Percentiles rank a stretch among this genome's conserved stretches.
These are phyloP conservation scores for Globisporangium abappressorium DNA, from an alignment of 352 stramenopile species.

Conservation along the genomic window DNA sequence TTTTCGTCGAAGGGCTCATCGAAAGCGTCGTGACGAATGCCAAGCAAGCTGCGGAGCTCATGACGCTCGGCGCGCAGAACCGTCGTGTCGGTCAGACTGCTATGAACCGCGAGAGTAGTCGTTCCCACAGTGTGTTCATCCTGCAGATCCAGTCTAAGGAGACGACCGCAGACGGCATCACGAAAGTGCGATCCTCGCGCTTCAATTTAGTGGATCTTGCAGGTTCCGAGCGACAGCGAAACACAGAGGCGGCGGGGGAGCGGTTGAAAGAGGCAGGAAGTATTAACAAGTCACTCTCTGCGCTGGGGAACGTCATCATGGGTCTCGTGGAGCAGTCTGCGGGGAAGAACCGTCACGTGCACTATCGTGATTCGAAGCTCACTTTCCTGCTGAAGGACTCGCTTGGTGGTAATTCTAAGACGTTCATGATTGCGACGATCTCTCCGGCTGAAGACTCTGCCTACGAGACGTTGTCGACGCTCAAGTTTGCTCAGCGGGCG, in stretches of 20 bases:
- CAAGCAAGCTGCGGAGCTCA: conserved; percentile 66
- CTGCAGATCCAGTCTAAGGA: conserved; percentile 74
- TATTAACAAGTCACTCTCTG: conserved; percentile 97
- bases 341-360: conserved; percentile 77
- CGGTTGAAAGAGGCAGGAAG: conserved; percentile 95
- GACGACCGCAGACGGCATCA: conserved; percentile 48
- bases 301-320: conserved; percentile 95
- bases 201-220: conserved; percentile 99
- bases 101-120: conserved; percentile 85
- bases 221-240: conserved; percentile 95
- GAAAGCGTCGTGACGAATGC: conserved; percentile 69
- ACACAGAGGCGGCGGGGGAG: conserved; percentile 93
- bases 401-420: conserved; percentile 83
- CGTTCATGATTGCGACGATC: conserved; percentile 84
- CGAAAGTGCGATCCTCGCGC: conserved; percentile 79
- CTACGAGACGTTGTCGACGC: conserved; percentile 78
- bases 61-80: conserved; percentile 73
- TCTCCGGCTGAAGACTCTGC: conserved; percentile 83
- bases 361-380: conserved; percentile 85
- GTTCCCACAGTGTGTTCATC: conserved; percentile 85
- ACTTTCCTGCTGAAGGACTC: conserved; percentile 86
- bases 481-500: conserved; percentile 82
- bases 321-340: conserved; percentile 77
- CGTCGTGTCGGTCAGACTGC: conserved; percentile 76
- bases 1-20: conserved; percentile 75